Percentiles rank a stretch among this genome's conserved stretches.
Evolutionary conservation across 1,284 basidiomycete species (phyloP).

Genomic region (Ustilago crameri): DNA sequence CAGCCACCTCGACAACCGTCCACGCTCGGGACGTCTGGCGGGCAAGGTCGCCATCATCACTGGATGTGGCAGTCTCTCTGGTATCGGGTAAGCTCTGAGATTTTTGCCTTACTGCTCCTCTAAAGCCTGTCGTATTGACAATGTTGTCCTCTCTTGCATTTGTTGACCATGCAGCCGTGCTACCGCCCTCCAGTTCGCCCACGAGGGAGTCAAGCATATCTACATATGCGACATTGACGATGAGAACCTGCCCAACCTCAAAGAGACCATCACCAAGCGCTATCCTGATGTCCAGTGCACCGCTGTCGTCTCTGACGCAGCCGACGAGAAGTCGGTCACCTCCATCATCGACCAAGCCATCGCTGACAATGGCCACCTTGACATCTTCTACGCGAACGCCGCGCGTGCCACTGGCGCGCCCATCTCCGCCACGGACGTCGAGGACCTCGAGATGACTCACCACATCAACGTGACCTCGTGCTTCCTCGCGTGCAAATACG

Average conservation of each 20-base stretch:
- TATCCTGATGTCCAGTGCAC: constrained; percentile 80
- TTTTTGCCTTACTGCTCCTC: too few species aligned
- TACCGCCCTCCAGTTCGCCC: constrained; percentile 35
- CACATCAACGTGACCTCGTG: constrained; percentile 86
- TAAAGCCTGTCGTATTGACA: constrained; percentile 1
- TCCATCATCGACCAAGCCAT: constrained; percentile 78
- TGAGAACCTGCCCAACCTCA: constrained; percentile 78
- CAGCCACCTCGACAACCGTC: constrained; percentile 75
- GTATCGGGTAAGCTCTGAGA: constrained; percentile 54
- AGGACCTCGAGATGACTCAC: constrained; percentile 80
- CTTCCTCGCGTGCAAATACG: constrained; percentile 90
- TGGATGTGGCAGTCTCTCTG: constrained; percentile 70
- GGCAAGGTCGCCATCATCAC: constrained; percentile 91
- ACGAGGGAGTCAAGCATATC: constrained; percentile 80
- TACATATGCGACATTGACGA: constrained; percentile 83
- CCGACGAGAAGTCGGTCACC: constrained; percentile 79
- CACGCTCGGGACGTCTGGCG: constrained; percentile 75
- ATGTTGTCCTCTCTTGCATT: not conserved
- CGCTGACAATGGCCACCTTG: constrained; percentile 82
- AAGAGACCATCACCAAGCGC: constrained; percentile 75
- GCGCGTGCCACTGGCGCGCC: constrained; percentile 71
- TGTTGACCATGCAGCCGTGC: constrained; percentile 14
- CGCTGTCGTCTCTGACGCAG: constrained; percentile 78
- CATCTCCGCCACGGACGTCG: constrained; percentile 74
- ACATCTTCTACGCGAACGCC: constrained; percentile 90